These are phyloP conservation scores for Medicago lupulina DNA, from an alignment of 306 rosid genomes.

Conservation along the genomic window DNA sequence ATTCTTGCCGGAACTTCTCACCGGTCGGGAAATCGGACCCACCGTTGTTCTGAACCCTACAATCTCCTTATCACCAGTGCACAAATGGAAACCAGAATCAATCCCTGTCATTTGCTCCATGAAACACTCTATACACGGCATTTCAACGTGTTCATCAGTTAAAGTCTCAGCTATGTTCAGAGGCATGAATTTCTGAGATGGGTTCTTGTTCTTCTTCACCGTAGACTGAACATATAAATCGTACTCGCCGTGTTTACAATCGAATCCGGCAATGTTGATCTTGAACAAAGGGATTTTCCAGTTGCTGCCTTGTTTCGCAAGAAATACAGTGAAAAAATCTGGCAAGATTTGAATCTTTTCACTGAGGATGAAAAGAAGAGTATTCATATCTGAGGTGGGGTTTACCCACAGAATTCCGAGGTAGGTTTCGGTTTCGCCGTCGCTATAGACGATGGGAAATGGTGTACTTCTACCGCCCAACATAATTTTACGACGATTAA, in stretches of 20 bases:
- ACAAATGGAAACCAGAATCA: conserved; percentile 57
- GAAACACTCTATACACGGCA: conserved; percentile 51
- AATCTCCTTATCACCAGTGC: conserved; percentile 55
- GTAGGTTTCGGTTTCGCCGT: conserved; percentile 57
- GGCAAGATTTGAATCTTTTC: conserved; percentile 62
- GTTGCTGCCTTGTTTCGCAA: conserved; percentile 42
- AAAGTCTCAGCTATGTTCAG: no score
- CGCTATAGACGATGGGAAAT: conserved; percentile 58
- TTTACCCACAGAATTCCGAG: conserved; percentile 54
- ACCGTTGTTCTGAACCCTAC: conserved; percentile 55
- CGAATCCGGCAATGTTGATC: conserved; percentile 53
- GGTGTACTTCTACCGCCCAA: conserved; percentile 37
- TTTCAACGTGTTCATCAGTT: no score
- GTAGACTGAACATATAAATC: conserved; percentile 61
- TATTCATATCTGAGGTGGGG: conserved; percentile 52
- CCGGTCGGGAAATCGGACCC: conserved; percentile 75
- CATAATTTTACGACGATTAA: conserved; percentile 27
- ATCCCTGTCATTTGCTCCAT: conserved; percentile 39
- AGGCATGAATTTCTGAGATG: background rate
- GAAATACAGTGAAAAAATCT: conserved; percentile 55
- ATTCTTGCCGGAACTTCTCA: conserved; percentile 35
- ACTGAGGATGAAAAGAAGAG: conserved; percentile 50
- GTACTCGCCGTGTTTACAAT: conserved; percentile 26
- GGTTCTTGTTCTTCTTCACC: conserved; percentile 35
- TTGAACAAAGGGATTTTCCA: conserved; percentile 57